Conservation (phyloP, 768 basidiomycete species). For the Rhodotorula toruloides region DNA sequence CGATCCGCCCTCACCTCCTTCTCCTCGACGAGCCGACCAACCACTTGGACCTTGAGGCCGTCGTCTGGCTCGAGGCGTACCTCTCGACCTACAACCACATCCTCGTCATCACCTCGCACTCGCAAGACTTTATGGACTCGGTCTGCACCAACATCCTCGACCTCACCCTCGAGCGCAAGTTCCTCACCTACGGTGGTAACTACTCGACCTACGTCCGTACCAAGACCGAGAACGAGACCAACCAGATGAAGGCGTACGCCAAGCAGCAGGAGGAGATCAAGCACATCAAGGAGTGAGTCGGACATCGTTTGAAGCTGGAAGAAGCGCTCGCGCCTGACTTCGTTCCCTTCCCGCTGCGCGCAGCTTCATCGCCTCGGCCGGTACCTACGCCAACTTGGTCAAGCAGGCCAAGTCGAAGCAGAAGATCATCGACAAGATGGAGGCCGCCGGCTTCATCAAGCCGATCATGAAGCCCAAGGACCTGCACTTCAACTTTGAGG, state of each 20-base stretch:
- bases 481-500: slow-evolving; percentile 92
- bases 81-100: slow-evolving; percentile 98
- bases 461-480: slow-evolving; percentile 70
- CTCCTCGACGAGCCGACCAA: slow-evolving; percentile 71
- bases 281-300: slow-evolving; percentile 91
- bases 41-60: slow-evolving; percentile 75
- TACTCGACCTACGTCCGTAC: slow-evolving; percentile 97
- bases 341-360: background rate
- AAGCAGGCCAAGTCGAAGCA: slow-evolving; percentile 99
- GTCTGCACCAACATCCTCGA: slow-evolving; percentile 98
- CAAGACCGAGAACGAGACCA: slow-evolving; percentile 94
- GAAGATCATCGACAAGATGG: slow-evolving; percentile 99
- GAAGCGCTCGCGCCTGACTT: too few relatives aligned
- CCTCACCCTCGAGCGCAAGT: slow-evolving; percentile 63
- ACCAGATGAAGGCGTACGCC: slow-evolving; percentile 98
- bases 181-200: slow-evolving; percentile 91
- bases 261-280: slow-evolving; percentile 97
- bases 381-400: slow-evolving; percentile 98
- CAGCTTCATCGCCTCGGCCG: slow-evolving; percentile 97
- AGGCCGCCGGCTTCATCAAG: slow-evolving; percentile 93
- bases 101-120: slow-evolving; percentile 93
- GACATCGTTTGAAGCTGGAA: too few relatives aligned
- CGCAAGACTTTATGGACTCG: slow-evolving; percentile 98
- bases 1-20: slow-evolving; percentile 91
- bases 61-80: slow-evolving; percentile 98